Percentiles rank a stretch among this genome's conserved stretches.
phyloP scores from a whole-genome alignment of 225 moss, liverwort and hornwort genomes.

The Pleurozium schreberi region DNA sequence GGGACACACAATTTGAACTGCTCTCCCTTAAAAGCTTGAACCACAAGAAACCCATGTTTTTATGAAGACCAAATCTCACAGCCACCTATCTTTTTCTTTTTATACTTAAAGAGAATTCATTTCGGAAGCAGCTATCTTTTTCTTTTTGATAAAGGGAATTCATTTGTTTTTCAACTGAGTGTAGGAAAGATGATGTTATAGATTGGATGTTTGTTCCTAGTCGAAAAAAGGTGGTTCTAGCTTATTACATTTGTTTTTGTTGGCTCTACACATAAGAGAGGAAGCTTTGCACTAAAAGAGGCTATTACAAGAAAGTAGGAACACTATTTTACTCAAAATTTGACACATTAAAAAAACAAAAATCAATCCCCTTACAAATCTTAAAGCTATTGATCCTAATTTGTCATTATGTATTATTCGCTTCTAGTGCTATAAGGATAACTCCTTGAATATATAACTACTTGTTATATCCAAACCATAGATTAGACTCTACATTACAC shows the following conservation, averaged over 20 bases:
- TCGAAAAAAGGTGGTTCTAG: no score
- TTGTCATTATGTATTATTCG: no score
- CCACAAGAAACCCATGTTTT: not conserved
- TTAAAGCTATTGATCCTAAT: no score
- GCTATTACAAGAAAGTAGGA: no score
- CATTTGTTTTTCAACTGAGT: not conserved
- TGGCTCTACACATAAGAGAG: not conserved
- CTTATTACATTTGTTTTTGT: not conserved
- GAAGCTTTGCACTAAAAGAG: no score
- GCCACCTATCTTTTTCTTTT: not conserved
- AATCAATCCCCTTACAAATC: no score
- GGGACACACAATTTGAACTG: not conserved
- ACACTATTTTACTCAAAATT: no score
- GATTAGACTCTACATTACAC: not conserved
- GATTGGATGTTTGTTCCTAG: no score
- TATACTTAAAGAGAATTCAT: not conserved
- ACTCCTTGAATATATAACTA: no score
- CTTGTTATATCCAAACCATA: not conserved
- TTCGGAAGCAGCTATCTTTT: not conserved
- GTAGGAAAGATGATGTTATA: no score
- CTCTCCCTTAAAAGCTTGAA: not conserved
- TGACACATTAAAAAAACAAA: no score
- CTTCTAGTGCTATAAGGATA: no score
- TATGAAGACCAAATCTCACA: not conserved
- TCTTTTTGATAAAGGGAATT: not conserved